A percentile compares a stretch with the other conserved stretches of the same genome.
These are phyloP conservation scores for Alternaria brassicicola DNA, from an alignment of 2,329 filamentous ascomycete species.

Conservation along the genomic window DNA sequence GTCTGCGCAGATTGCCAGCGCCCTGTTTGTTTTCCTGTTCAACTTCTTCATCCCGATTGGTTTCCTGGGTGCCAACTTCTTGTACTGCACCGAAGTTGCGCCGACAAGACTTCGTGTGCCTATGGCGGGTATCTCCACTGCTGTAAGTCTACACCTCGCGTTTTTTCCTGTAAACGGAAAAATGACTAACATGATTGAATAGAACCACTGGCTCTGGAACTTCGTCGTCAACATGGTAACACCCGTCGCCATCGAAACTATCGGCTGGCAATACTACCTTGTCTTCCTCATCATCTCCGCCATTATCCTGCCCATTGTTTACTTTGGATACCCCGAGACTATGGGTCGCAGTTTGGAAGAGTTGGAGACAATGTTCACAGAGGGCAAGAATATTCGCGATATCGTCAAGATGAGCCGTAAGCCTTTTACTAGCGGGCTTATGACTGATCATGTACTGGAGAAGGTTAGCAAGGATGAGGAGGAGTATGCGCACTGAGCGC, in stretches of 20 bases:
- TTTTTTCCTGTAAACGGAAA: slow-evolving; percentile 13
- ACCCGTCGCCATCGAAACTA: slow-evolving; percentile 55
- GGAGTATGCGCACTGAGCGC: slow-evolving; percentile 2
- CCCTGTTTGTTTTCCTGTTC: slow-evolving; percentile 65
- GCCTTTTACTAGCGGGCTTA: slow-evolving; percentile 18
- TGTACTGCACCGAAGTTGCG: slow-evolving; percentile 65
- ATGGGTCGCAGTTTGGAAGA: slow-evolving; percentile 58
- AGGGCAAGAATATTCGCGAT: slow-evolving; percentile 39
- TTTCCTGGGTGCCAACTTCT: slow-evolving; percentile 65
- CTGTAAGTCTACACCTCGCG: slow-evolving; percentile 19
- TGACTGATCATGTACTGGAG: slow-evolving; percentile 13
- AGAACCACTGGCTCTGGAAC: slow-evolving; percentile 56
- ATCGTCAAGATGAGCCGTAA: slow-evolving; percentile 34
- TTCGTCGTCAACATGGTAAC: slow-evolving; percentile 38
- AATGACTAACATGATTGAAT: not conserved
- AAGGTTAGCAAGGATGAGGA: slow-evolving; percentile 23
- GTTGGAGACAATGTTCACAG: slow-evolving; percentile 51
- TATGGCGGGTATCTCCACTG: slow-evolving; percentile 63
- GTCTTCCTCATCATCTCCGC: slow-evolving; percentile 57
- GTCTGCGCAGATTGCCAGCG: slow-evolving; percentile 58
- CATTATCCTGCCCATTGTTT: slow-evolving; percentile 55
- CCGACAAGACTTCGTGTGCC: slow-evolving; percentile 59
- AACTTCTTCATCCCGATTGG: slow-evolving; percentile 66
- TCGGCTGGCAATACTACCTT: slow-evolving; percentile 61
- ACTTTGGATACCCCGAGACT: slow-evolving; percentile 56